Evolutionary conservation across 2,329 filamentous ascomycete genomes (phyloP), one percentile per base, ranked within the genome.

Genomic region (Fusarium zealandicum): DNA sequence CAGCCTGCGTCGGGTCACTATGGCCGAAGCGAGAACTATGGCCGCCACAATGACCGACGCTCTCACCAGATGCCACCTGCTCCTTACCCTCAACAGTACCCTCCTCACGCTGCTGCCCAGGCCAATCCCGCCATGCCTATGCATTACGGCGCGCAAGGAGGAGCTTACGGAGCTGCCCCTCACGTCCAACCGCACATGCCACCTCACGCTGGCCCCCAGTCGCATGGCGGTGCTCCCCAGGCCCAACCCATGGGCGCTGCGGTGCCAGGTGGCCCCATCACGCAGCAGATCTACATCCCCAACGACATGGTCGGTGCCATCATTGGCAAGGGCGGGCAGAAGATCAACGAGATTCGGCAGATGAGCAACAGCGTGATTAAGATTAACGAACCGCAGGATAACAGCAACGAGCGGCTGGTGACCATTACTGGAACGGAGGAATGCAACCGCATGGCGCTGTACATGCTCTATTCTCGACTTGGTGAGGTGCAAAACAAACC

Each of bases 251-350:
- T 92, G 78, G 85, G 88, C 60, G 85, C 85, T 14, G 85, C 74
- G 37, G 86, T 76, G 82, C 71, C 74, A 5, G 78, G 75, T 11
- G 75, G 76, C 18, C 92, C 93, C 43, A 81, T 98, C 70, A 99
- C 95, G 3, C 95, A 99, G 76, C 95, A 99, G 76, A 99, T 99
- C 65, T 99, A 90, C 78, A 99, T 99, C 68, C 95, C 95, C 53
- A 99, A 99, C 72, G 95, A 99, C 71, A 98, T 99, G 95, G 95
- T 99, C 47, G 95, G 95, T 60, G 95, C 95, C 50, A 99, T 99
- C 69, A 99, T 99, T 68, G 95, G 95, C 70, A 99, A 99, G 79
- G 95, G 95, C 58, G 95, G 95, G 62, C 90, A 92, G 50, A 99
- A 99, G 84, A 99, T 99, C 82, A 99, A 99, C 72, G 95, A 99